Evolutionary conservation across 495 filamentous ascomycete genomes (phyloP).

Genomic region (Jackrogersella minutella): DNA sequence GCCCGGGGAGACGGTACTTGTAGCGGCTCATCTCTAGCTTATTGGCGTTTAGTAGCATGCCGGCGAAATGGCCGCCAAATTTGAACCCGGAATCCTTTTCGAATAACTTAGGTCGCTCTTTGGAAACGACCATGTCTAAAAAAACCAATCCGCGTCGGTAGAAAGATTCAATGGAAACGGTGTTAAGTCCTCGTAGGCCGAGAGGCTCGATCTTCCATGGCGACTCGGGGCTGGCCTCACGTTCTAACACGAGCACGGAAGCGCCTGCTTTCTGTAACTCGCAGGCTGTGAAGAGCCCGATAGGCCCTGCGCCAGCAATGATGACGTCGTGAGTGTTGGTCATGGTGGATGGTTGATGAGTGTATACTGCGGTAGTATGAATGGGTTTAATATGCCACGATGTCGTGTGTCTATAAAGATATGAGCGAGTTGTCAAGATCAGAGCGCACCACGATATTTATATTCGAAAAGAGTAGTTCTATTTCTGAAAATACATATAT

Average conservation of each 20-base stretch:
- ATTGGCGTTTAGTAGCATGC: constrained; percentile 40
- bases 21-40: constrained; percentile 38
- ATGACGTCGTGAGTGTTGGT: constrained; percentile 29
- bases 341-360: not conserved
- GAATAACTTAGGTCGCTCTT: not conserved
- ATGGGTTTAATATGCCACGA: not conserved
- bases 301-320: constrained; percentile 34
- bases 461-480: not conserved
- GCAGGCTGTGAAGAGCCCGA: constrained; percentile 41
- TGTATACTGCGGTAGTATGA: not conserved
- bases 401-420: not conserved
- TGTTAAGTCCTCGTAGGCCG: constrained; percentile 44
- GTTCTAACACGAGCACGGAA: constrained; percentile 45
- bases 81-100: constrained; percentile 6
- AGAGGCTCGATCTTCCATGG: constrained; percentile 33
- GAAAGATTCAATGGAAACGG: constrained; percentile 40
- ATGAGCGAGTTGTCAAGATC: not conserved
- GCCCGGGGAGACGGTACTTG: constrained; percentile 42
- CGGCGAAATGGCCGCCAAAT: constrained; percentile 47
- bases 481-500: not conserved
- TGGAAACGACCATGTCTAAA: constrained; percentile 24
- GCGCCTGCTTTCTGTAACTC: constrained; percentile 36
- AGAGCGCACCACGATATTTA: not conserved
- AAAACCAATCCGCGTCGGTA: constrained; percentile 49
- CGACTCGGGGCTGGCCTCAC: constrained; percentile 23